Evolutionary conservation across 192 early-diverging fungal genomes (phyloP).

Genomic region (Coemansia sp.): DNA sequence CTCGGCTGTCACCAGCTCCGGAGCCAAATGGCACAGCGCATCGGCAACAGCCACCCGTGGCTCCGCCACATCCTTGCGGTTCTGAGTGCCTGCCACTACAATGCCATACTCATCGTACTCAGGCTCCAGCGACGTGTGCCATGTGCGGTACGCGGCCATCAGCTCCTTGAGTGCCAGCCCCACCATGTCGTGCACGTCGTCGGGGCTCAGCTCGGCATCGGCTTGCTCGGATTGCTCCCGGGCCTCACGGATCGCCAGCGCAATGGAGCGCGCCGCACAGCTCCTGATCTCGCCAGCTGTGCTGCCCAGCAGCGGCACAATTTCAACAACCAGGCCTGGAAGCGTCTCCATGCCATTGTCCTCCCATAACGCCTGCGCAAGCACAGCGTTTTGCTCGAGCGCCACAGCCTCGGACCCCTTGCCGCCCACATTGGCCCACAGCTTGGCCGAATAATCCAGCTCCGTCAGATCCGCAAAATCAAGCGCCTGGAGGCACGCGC

Average conservation of each 20-base stretch:
- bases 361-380: slow-evolving; percentile 39
- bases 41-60: slow-evolving; percentile 85
- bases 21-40: slow-evolving; percentile 70
- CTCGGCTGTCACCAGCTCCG: slow-evolving; percentile 56
- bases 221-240: slow-evolving; percentile 6
- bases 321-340: slow-evolving; percentile 23
- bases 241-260: slow-evolving; percentile 9
- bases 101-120: slow-evolving; percentile 93
- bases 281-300: slow-evolving; percentile 26
- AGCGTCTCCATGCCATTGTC: slow-evolving; percentile 47
- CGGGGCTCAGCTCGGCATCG: background rate
- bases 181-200: slow-evolving; percentile 7
- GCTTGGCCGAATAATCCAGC: slow-evolving; percentile 17
- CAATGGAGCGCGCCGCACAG: slow-evolving; percentile 33
- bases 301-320: slow-evolving; percentile 34
- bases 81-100: slow-evolving; percentile 79
- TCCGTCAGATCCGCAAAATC: slow-evolving; percentile 53
- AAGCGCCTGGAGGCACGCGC: slow-evolving; percentile 48
- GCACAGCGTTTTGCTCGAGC: slow-evolving; percentile 42
- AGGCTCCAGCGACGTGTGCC: slow-evolving; percentile 74
- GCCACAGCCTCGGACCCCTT: slow-evolving; percentile 14
- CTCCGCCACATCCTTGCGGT: slow-evolving; percentile 77
- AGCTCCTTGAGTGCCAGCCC: slow-evolving; percentile 20
- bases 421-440: slow-evolving; percentile 45
- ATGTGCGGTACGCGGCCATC: slow-evolving; percentile 26